Evolutionary conservation across 2,329 filamentous ascomycete species (phyloP), one percentile per base, ranked within the genome.

Genomic region (Colletotrichum gloeosporioides): DNA sequence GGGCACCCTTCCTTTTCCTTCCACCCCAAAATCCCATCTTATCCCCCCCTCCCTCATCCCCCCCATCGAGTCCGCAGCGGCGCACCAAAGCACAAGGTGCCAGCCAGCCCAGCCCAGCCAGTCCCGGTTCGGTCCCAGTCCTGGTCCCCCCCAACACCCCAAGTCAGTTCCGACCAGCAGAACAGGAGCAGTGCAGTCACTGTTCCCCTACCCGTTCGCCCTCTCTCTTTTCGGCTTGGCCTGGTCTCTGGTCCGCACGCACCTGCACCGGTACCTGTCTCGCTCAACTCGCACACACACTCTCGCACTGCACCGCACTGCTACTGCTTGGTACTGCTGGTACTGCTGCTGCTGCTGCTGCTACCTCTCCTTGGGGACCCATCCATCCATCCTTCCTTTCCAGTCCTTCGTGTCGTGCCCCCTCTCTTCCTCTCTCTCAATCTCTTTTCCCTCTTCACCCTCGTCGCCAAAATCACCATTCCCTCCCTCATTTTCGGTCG

Each of bases 381-480:
- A 77, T 73, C 75, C 75, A 69, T 75, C 69, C 64, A 67, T 78
- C 69, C 71, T 32, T 68, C 73, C 66, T 34, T 53, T 70, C 36
- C 68, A 70, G 57, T 70, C 72, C 68, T 69, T 74, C 77, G 75
- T 77, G 69, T 78, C 63, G 75, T 78, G 74, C 69, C 77, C 73
- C 76, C 69, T 76, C 77, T 77, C 71, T 68, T 78, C 78, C 66
- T 73, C 68, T 77, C 70, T 75, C 74, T 73, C 71, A 77, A 74
- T 77, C 77, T 78, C 77, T 78, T 78, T 65, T 73, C 69, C 72
- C 62, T 66, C 68, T 53, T 70, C 70, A 78, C 34, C 63, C 36
- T 72, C 70, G 72, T 44, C 61, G 73, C 34, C 69, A 69, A 71
- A 72, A 71, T 36, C 68, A 69, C 68, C 70, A 44, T 67, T 22